A percentile compares a stretch with the other conserved stretches of the same genome.
Evolutionary conservation across 371 early-diverging fungal species (phyloP).

Genomic region (Furculomyces boomerangus): DNA sequence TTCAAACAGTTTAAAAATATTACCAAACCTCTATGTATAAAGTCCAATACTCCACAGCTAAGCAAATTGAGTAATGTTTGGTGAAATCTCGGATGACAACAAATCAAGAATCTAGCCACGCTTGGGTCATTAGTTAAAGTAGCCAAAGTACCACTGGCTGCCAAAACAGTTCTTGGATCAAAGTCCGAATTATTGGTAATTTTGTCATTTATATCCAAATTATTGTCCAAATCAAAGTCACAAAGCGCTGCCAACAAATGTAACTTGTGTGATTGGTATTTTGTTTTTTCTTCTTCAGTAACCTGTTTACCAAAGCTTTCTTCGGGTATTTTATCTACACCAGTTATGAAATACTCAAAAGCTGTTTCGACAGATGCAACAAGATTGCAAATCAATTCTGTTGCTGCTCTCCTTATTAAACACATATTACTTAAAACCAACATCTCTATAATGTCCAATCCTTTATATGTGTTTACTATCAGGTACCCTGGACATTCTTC

Average conservation of each 20-base stretch:
- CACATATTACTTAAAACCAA: conserved; percentile 58
- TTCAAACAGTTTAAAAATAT: no score
- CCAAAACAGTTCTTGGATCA: conserved; percentile 62
- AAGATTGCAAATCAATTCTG: conserved; percentile 87
- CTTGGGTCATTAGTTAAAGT: conserved; percentile 32
- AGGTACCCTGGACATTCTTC: conserved; percentile 15
- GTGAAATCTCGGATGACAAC: conserved; percentile 13
- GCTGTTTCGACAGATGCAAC: conserved; percentile 52
- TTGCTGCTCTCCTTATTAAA: conserved; percentile 79
- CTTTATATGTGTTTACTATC: conserved; percentile 26
- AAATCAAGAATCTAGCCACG: conserved; percentile 13
- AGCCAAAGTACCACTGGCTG: conserved; percentile 78
- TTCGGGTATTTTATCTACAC: conserved; percentile 6
- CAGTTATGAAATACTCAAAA: conserved; percentile 39
- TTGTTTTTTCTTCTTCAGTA: not conserved
- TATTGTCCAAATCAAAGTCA: conserved; percentile 65
- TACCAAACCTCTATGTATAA: not conserved
- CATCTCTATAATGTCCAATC: conserved; percentile 50
- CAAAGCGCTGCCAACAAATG: conserved; percentile 66
- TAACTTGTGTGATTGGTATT: conserved; percentile 26
- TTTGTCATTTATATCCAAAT: conserved; percentile 71
- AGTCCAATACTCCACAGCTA: not conserved
- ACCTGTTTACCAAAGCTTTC: conserved; percentile 5
- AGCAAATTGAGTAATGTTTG: not conserved
- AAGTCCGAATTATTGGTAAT: conserved; percentile 12